Evolutionary conservation across 495 filamentous ascomycete species (phyloP), one percentile per base, ranked within the genome.

Genomic region (Pyrenopolyporus hunteri): DNA sequence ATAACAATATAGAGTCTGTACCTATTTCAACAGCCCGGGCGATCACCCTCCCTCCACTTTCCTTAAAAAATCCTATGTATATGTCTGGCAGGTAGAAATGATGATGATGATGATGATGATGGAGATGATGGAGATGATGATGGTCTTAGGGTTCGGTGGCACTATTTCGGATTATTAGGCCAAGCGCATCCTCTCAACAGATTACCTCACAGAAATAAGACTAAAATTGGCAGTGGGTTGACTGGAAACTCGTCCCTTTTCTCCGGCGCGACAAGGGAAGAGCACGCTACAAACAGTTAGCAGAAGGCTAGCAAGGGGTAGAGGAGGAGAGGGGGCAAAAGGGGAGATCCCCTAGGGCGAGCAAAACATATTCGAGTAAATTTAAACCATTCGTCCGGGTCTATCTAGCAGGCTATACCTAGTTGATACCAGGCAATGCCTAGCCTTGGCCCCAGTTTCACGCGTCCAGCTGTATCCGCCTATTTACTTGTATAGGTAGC

Each of bases 241-340:
- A 28, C 22, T 59, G 55, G 61, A 59, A 59, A 13, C 42, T 59
- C 55, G 61, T 59, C 62, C 61, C 62, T 65, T 65, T 65, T 52
- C 56, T 54, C 62, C 62, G 62, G 62, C 45, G 39, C 56, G 50
- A 44, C 62, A 56, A 44, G 61, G 54, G 54, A 42, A 32, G 44
- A 5, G 29, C 31, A 33, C 31, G 33, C 53, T 37, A 57, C 20
- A 31, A 46, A 29, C 8, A 25, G 29, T 33, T n/a, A 59, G 37
- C 25, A 23, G 17, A 36, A 22, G 28, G 14, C 57, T 60, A 56
- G 52, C 37, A 59, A 47, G 49, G 49, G 20, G 33, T 26, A 29
- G 28, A n/a, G n/a, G n/a, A n/a, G n/a, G n/a, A n/a, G n/a, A n/a
- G n/a, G n/a, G n/a, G n/a, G n/a, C n/a, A n/a, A n/a, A n/a, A n/a